Evolutionary conservation across 2,329 filamentous ascomycete species (phyloP).

Genomic region (Pleomassaria siparia): DNA sequence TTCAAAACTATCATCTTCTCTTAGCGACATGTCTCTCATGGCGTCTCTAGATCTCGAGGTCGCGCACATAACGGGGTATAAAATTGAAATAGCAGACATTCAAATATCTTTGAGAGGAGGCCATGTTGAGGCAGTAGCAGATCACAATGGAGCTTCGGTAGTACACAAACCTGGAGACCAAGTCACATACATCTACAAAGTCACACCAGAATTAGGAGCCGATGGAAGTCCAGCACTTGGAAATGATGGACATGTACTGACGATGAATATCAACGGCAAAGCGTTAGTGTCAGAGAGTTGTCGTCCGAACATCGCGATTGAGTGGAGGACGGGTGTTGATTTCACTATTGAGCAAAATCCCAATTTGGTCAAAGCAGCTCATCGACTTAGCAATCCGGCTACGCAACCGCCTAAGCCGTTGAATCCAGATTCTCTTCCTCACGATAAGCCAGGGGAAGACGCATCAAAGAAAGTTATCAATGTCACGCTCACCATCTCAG

Average conservation of each 20-base stretch:
- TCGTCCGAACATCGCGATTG: constrained; percentile 63
- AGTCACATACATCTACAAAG: constrained; percentile 71
- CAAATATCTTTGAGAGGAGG: constrained; percentile 60
- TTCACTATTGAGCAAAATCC: constrained; percentile 57
- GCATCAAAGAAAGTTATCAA: constrained; percentile 57
- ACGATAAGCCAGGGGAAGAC: constrained; percentile 24
- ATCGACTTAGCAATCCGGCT: constrained; percentile 31
- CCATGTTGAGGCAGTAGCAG: constrained; percentile 54
- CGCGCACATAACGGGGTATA: constrained; percentile 68
- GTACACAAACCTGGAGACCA: constrained; percentile 72
- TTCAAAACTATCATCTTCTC: constrained; percentile 63
- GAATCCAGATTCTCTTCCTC: constrained; percentile 32
- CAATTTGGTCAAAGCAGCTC: constrained; percentile 37
- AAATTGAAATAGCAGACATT: constrained; percentile 63
- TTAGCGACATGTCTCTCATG: constrained; percentile 57
- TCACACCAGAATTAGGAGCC: constrained; percentile 47
- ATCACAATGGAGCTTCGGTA: constrained; percentile 55
- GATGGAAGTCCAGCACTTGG: constrained; percentile 53
- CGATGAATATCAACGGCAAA: constrained; percentile 62
- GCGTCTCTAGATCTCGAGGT: constrained; percentile 75
- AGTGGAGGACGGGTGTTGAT: constrained; percentile 70
- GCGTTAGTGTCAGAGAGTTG: constrained; percentile 61
- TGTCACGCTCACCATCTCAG: constrained; percentile 74
- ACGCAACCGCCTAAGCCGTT: constrained; percentile 20
- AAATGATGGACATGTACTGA: constrained; percentile 46